These are phyloP conservation scores for Uncinocarpus reesii DNA, from an alignment of 2,329 filamentous ascomycete species.

Conservation along the genomic window DNA sequence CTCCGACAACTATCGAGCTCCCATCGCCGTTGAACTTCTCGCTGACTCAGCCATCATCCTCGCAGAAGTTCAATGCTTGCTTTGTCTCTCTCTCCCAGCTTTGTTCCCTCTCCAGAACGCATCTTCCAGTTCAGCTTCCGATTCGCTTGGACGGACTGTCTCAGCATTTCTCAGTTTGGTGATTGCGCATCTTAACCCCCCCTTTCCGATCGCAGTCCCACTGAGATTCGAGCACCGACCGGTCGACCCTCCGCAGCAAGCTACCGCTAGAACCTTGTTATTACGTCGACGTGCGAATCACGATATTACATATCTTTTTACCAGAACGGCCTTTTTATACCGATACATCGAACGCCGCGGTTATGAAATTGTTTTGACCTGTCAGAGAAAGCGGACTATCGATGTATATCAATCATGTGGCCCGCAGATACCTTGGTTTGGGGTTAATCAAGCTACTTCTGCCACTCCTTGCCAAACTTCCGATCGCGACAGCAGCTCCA, in stretches of 20 bases:
- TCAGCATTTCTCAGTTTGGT: not conserved
- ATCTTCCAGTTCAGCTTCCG: not conserved
- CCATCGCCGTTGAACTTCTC: not conserved
- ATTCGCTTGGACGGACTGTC: not conserved
- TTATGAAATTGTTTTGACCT: conserved; percentile 3
- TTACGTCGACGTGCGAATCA: not conserved
- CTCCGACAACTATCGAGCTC: not conserved
- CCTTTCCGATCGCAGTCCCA: not conserved
- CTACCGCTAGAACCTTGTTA: not conserved
- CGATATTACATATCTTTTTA: not conserved
- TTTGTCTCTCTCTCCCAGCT: not conserved
- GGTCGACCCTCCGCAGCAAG: not conserved
- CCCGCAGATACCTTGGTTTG: conserved; percentile 32
- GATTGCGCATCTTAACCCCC: not conserved
- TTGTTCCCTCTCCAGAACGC: not conserved
- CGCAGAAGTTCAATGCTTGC: not conserved
- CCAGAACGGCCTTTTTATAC: not conserved
- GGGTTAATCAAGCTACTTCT: conserved; percentile 35
- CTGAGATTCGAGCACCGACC: not conserved
- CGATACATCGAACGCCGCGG: not conserved
- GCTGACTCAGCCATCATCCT: not conserved
- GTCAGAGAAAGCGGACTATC: conserved; percentile 1
- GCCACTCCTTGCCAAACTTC: conserved; percentile 30
- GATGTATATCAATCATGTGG: conserved; percentile 26
- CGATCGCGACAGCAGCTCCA: conserved; percentile 33